A percentile compares a stretch with the other conserved stretches of the same genome.
Conservation (phyloP, 2,329 filamentous ascomycete species). For the Tolypocladium tropicale region DNA sequence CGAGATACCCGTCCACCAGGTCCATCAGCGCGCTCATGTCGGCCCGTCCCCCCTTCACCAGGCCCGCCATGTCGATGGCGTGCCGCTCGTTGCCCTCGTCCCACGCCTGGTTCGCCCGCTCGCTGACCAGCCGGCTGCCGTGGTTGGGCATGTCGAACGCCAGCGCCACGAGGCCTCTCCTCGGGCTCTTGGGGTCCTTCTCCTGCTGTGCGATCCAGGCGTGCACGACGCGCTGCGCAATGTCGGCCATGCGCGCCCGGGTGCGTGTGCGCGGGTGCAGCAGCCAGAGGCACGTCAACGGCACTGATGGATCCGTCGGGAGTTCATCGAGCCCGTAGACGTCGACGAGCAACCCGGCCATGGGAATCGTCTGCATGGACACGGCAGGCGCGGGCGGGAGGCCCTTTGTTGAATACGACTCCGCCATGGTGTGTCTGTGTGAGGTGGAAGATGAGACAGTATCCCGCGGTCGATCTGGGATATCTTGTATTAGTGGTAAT, state of each 20-base stretch:
- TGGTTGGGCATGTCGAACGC: slow-evolving; percentile 93
- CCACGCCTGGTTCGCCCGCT: slow-evolving; percentile 68
- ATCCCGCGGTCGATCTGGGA: neutral
- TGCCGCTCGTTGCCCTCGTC: slow-evolving; percentile 67
- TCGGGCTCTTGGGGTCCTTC: neutral
- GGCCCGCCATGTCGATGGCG: slow-evolving; percentile 84
- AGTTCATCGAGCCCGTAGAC: slow-evolving; percentile 76
- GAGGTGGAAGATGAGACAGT: neutral
- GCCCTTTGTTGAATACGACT: slow-evolving; percentile 20
- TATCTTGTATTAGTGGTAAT: neutral
- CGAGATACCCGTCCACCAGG: slow-evolving; percentile 63
- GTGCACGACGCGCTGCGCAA: slow-evolving; percentile 59
- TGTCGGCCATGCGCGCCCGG: slow-evolving; percentile 63
- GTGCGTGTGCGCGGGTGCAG: slow-evolving; percentile 68
- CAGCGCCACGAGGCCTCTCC: slow-evolving; percentile 63
- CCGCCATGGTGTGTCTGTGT: slow-evolving; percentile 9
- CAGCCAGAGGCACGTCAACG: slow-evolving; percentile 79
- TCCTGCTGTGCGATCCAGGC: slow-evolving; percentile 48
- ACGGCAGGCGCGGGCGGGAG: slow-evolving; percentile 34
- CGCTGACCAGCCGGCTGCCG: slow-evolving; percentile 59
- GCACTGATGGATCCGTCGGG: slow-evolving; percentile 32
- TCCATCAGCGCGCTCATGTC: slow-evolving; percentile 71
- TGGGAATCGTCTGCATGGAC: slow-evolving; percentile 56
- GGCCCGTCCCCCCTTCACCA: slow-evolving; percentile 60
- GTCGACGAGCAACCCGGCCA: slow-evolving; percentile 69